Percentiles rank a stretch among this genome's conserved stretches.
These are phyloP conservation scores for Boletus huronensis DNA, from an alignment of 768 basidiomycete genomes.

Conservation along the genomic window DNA sequence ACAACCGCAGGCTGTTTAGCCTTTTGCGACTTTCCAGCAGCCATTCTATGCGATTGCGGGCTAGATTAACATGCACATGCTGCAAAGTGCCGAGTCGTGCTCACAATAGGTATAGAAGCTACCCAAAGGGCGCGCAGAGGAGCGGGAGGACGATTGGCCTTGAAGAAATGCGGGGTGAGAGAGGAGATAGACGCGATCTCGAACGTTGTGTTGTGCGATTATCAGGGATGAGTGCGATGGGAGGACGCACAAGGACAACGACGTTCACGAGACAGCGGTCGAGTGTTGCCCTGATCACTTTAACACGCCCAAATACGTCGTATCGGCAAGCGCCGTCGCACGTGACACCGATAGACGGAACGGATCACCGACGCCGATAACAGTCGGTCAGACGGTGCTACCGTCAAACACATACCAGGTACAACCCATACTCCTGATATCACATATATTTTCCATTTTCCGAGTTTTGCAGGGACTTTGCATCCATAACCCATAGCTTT, in stretches of 20 bases:
- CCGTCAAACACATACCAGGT: too few species aligned
- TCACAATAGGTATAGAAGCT: constrained; percentile 15
- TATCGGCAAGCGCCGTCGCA: constrained; percentile 32
- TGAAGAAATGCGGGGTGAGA: background rate
- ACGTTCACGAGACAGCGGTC: constrained; percentile 14
- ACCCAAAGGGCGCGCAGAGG: background rate
- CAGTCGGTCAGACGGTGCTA: background rate
- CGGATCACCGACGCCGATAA: constrained; percentile 6
- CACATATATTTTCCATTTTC: too few species aligned
- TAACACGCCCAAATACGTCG: constrained; percentile 28
- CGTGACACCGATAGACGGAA: constrained; percentile 23
- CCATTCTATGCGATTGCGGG: constrained; percentile 24
- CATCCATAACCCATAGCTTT: too few species aligned
- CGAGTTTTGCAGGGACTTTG: too few species aligned
- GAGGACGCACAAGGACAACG: constrained; percentile 10
- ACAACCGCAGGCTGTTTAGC: constrained; percentile 14
- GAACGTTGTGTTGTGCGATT: constrained; percentile 14
- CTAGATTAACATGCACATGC: constrained; percentile 16
- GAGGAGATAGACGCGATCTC: constrained; percentile 15
- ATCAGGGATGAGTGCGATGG: constrained; percentile 21
- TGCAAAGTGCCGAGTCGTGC: background rate
- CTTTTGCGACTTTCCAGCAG: constrained; percentile 28
- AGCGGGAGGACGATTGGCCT: background rate
- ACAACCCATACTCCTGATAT: too few species aligned
- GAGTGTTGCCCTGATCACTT: constrained; percentile 29